Evolutionary conservation across 2,329 filamentous ascomycete species (phyloP).

Genomic region (Metarhizium brunneum): DNA sequence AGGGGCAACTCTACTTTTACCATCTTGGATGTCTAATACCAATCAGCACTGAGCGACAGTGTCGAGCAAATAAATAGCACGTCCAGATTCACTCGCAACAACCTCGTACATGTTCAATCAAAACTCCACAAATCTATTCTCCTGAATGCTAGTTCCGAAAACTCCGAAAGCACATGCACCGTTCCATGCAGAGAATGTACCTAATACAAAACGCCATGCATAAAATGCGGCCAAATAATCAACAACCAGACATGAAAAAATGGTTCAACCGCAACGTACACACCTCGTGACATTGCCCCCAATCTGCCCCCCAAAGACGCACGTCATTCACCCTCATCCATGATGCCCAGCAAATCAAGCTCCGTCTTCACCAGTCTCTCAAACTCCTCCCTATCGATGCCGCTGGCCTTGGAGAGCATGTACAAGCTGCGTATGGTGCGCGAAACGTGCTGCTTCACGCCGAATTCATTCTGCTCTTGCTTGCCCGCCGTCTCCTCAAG

Average conservation of each 20-base stretch:
- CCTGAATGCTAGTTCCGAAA: background rate
- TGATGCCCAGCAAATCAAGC: conserved; percentile 58
- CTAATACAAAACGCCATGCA: background rate
- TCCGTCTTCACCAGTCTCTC: conserved; percentile 62
- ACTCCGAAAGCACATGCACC: conserved; percentile 14
- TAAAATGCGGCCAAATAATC: background rate
- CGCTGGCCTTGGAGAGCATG: conserved; percentile 57
- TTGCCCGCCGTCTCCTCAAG: conserved; percentile 47
- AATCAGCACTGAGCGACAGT: background rate
- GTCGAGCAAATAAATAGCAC: background rate
- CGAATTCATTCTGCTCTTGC: conserved; percentile 58
- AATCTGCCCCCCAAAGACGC: background rate
- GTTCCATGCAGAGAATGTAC: background rate
- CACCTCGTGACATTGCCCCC: background rate
- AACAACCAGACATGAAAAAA: background rate
- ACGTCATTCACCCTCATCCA: conserved; percentile 45
- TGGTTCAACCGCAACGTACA: background rate
- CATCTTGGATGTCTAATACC: no score
- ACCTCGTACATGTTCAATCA: background rate
- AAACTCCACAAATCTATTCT: background rate
- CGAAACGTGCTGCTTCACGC: conserved; percentile 70
- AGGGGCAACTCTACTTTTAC: background rate
- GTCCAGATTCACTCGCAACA: background rate
- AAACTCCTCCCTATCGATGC: conserved; percentile 69
- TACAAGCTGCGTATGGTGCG: conserved; percentile 71